These are phyloP conservation scores for Neurospora sp. DNA, from an alignment of 495 filamentous ascomycete genomes.

Conservation along the genomic window DNA sequence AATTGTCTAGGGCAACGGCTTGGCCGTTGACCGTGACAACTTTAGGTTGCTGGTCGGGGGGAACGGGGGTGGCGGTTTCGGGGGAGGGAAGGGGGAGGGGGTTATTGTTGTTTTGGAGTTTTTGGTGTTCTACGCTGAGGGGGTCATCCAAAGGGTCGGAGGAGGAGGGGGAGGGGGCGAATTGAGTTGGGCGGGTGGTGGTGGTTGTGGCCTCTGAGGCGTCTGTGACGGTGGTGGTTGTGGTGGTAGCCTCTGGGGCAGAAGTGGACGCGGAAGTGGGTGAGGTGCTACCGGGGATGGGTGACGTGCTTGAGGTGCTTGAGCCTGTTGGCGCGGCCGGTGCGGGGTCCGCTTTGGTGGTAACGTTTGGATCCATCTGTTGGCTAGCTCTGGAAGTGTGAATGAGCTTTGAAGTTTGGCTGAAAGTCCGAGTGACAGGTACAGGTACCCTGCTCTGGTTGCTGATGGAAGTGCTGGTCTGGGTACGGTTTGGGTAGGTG, in stretches of 20 bases:
- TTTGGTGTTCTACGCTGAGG: not conserved
- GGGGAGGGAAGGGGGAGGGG: slow-evolving; percentile 19
- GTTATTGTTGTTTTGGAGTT: not conserved
- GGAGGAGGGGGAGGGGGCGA: not conserved
- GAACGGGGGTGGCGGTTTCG: not conserved
- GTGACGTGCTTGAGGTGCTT: not conserved
- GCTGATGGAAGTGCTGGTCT: not conserved
- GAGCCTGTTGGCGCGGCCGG: not conserved
- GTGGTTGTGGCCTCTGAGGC: no score
- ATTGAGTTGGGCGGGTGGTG: not conserved
- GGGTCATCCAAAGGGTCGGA: not conserved
- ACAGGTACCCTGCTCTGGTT: not conserved
- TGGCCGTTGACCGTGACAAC: slow-evolving; percentile 43
- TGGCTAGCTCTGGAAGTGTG: not conserved
- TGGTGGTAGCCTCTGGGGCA: not conserved
- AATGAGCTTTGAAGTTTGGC: not conserved
- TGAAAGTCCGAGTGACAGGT: not conserved
- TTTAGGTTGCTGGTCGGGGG: slow-evolving; percentile 14
- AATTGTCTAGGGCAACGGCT: slow-evolving; percentile 43
- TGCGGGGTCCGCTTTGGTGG: not conserved
- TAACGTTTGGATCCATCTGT: not conserved
- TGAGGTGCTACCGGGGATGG: not conserved
- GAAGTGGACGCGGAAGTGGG: not conserved
- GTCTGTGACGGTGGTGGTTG: no score
- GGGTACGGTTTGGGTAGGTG: not conserved